These are phyloP conservation scores for Actinomortierella wolfii DNA, from an alignment of 371 early-diverging fungal genomes.

Conservation along the genomic window DNA sequence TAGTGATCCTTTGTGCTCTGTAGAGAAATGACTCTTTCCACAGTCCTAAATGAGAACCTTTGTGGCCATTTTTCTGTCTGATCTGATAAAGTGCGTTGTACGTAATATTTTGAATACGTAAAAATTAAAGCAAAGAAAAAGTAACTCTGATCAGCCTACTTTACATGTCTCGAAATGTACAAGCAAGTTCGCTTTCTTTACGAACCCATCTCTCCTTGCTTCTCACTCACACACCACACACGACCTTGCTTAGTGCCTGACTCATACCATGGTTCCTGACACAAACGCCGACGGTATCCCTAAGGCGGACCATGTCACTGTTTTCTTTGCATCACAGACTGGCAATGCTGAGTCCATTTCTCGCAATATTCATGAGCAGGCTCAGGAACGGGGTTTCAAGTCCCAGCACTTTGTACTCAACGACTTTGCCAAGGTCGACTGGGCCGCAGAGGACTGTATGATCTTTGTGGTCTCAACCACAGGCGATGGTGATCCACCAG, in stretches of 20 bases:
- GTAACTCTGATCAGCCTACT: too few relatives aligned
- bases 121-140: too few relatives aligned
- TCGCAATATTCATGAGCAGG: constrained; percentile 77
- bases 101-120: too few relatives aligned
- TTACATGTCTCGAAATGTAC: too few relatives aligned
- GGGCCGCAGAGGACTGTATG: constrained; percentile 54
- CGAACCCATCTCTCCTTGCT: background rate
- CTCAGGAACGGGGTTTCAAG: constrained; percentile 69
- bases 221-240: background rate
- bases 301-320: constrained; percentile 44
- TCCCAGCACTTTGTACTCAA: constrained; percentile 70
- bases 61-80: too few relatives aligned
- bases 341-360: constrained; percentile 95
- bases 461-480: constrained; percentile 91
- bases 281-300: constrained; percentile 12
- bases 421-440: constrained; percentile 69
- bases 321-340: constrained; percentile 90
- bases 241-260: background rate
- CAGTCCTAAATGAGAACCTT: too few relatives aligned
- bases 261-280: constrained; percentile 22
- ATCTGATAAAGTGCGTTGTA: too few relatives aligned
- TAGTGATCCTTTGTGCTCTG: too few relatives aligned
- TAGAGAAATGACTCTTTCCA: too few relatives aligned
- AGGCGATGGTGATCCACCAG: constrained; percentile 96
- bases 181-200: too few relatives aligned